A percentile compares a stretch with the other conserved stretches of the same genome.
Evolutionary conservation across 2,329 filamentous ascomycete species (phyloP).

Genomic region (Davidsoniella australis): DNA sequence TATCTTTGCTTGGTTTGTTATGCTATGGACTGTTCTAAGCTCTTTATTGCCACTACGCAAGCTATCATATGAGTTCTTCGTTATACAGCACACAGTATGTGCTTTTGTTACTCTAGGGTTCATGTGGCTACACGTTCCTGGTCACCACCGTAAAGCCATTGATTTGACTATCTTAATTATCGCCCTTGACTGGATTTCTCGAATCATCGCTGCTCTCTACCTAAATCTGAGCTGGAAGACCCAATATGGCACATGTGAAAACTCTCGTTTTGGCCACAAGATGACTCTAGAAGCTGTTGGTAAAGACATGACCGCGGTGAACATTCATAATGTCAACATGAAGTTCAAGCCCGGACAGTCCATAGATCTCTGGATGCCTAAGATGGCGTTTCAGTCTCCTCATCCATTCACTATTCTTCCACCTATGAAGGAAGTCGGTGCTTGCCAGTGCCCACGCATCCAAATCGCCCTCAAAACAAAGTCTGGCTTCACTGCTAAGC

Average conservation of each 20-base stretch:
- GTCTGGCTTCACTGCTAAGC: conserved; percentile 36
- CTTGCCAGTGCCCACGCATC: conserved; percentile 40
- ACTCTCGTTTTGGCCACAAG: conserved; percentile 33
- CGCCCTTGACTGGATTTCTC: conserved; percentile 41
- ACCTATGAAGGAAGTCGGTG: conserved; percentile 30
- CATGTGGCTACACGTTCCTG: conserved; percentile 46
- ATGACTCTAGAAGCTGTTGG: conserved; percentile 32
- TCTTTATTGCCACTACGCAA: conserved; percentile 47
- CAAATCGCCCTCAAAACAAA: conserved; percentile 42
- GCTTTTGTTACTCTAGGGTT: conserved; percentile 46
- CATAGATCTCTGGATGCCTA: conserved; percentile 42
- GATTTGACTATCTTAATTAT: conserved; percentile 49
- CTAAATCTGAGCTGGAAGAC: conserved; percentile 30
- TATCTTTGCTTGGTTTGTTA: conserved; percentile 45
- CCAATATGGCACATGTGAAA: conserved; percentile 22
- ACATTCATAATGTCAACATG: conserved; percentile 42
- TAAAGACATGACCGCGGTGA: conserved; percentile 38
- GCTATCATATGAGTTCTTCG: conserved; percentile 51
- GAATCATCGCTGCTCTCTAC: conserved; percentile 31
- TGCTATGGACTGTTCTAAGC: conserved; percentile 48
- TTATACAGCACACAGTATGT: conserved; percentile 48
- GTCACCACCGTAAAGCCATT: conserved; percentile 40
- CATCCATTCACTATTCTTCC: conserved; percentile 46
- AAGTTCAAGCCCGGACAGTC: conserved; percentile 41
- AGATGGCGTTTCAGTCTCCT: conserved; percentile 34